Conservation (phyloP, 495 filamentous ascomycete genomes). For the Tuber aestivum region DNA sequence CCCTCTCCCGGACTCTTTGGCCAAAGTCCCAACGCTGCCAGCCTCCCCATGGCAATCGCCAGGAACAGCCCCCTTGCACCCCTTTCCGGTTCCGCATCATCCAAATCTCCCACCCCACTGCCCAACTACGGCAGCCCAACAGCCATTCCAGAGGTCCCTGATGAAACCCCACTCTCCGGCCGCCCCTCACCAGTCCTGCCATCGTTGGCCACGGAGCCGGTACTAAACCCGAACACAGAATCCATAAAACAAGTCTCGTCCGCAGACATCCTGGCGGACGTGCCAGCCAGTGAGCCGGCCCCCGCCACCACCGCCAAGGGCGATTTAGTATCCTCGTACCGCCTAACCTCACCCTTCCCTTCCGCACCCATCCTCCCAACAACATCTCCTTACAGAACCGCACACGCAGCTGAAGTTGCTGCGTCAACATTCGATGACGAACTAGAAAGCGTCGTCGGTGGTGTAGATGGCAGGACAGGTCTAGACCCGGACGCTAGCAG, state of each 20-base stretch:
- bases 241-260: slow-evolving; percentile 11
- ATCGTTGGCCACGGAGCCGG: slow-evolving; percentile 12
- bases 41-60: slow-evolving; percentile 35
- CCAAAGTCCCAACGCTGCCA: slow-evolving; percentile 32
- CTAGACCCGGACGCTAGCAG: slow-evolving; percentile 36
- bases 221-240: not conserved
- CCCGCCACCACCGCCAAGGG: slow-evolving; percentile 15
- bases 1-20: not conserved
- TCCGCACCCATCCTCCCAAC: slow-evolving; percentile 21
- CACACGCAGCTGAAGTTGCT: slow-evolving; percentile 38
- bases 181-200: slow-evolving; percentile 18
- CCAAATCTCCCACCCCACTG: slow-evolving; percentile 14
- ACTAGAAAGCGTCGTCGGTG: slow-evolving; percentile 40
- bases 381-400: slow-evolving; percentile 30
- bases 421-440: slow-evolving; percentile 30
- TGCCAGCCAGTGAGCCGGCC: slow-evolving; percentile 7
- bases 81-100: slow-evolving; percentile 11
- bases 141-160: slow-evolving; percentile 5
- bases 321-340: slow-evolving; percentile 34
- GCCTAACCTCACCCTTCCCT: slow-evolving; percentile 35
- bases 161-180: slow-evolving; percentile 17
- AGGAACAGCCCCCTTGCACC: slow-evolving; percentile 31
- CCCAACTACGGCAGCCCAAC: not conserved
- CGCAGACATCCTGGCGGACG: slow-evolving; percentile 27
- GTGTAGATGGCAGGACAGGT: slow-evolving; percentile 40